Conservation (phyloP, 495 filamentous ascomycete genomes). For the Aspergillus ellipticus region DNA sequence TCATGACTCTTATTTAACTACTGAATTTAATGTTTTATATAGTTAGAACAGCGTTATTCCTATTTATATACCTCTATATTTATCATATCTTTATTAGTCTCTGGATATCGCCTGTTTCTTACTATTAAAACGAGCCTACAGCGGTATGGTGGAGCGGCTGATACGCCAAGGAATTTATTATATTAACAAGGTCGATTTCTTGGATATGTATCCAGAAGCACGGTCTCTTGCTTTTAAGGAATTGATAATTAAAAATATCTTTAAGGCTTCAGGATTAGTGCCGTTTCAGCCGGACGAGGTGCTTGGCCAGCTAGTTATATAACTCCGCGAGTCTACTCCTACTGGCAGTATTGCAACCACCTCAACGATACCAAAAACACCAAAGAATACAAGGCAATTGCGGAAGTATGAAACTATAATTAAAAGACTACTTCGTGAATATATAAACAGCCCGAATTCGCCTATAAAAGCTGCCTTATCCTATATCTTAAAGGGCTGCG, state of each 20-base stretch:
- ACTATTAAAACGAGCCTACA: too few relatives aligned
- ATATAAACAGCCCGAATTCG: too few relatives aligned
- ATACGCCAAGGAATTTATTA: too few relatives aligned
- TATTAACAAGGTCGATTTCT: slow-evolving; percentile 2
- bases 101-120: too few relatives aligned
- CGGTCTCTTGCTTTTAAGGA: too few relatives aligned
- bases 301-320: too few relatives aligned
- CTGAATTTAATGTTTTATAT: background rate
- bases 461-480: too few relatives aligned
- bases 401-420: background rate
- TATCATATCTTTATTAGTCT: background rate
- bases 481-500: too few relatives aligned
- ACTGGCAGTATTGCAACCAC: too few relatives aligned
- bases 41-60: background rate
- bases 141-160: too few relatives aligned
- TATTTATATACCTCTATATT: too few relatives aligned
- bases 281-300: background rate
- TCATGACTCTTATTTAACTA: background rate
- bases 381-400: background rate
- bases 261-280: background rate
- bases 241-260: background rate
- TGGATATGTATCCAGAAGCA: background rate
- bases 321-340: too few relatives aligned
- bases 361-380: background rate
- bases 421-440: background rate